Conservation (phyloP, 202 grass and related monocot species). For the Setaria viridis region DNA sequence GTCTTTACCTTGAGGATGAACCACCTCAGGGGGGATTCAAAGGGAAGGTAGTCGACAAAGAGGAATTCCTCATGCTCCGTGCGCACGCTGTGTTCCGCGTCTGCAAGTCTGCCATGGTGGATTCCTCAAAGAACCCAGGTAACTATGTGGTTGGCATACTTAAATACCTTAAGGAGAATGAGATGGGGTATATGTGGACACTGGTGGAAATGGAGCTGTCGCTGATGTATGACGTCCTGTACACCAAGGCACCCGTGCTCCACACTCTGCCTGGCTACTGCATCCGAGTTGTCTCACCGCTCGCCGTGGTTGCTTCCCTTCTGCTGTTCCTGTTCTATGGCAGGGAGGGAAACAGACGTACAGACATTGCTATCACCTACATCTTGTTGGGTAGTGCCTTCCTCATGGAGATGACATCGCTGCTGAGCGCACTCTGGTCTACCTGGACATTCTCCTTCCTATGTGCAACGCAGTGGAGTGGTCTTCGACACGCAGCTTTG, state of each 20-base stretch:
- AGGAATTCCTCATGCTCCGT: not conserved
- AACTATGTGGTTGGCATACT: not conserved
- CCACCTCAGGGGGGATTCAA: not conserved
- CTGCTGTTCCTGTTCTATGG: not conserved
- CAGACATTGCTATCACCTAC: not conserved
- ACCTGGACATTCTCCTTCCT: constrained; percentile 33
- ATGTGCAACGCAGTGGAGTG: not conserved
- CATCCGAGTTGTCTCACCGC: not conserved
- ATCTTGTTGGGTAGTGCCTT: constrained; percentile 11
- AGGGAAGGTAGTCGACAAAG: not conserved
- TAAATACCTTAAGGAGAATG: not conserved
- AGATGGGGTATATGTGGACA: constrained; percentile 12
- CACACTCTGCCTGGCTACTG: constrained; percentile 28
- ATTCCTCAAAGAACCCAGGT: not conserved
- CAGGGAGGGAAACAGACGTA: not conserved
- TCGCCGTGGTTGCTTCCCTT: not conserved
- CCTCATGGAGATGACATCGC: not conserved
- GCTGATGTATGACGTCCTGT: constrained; percentile 57
- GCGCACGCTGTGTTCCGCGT: constrained; percentile 43
- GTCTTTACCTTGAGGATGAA: not conserved
- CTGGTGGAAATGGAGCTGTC: constrained; percentile 51
- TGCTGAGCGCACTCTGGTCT: constrained; percentile 21
- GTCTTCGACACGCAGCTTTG: not conserved
- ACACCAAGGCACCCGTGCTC: constrained; percentile 45
- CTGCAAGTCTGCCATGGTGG: constrained; percentile 41